phyloP scores from a whole-genome alignment of 192 early-diverging fungal genomes.

The Podila verticillata region DNA sequence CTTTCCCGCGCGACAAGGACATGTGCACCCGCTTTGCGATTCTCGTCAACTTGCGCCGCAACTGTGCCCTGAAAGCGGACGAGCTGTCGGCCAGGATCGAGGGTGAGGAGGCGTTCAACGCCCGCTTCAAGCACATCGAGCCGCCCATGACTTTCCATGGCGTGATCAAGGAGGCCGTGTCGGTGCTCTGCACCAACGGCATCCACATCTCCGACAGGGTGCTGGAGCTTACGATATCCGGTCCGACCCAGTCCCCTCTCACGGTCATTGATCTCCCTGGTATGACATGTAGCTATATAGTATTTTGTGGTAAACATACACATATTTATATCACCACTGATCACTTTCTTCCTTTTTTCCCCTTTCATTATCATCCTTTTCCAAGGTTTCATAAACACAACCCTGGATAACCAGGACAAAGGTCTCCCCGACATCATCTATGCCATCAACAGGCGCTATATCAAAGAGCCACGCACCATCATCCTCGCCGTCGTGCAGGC shows the following conservation, averaged over 20 bases:
- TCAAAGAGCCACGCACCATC: slow-evolving; percentile 6
- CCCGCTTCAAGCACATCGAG: neutral
- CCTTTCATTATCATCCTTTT: too few species aligned
- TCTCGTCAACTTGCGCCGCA: slow-evolving; percentile 6
- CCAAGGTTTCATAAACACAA: slow-evolving; percentile 9
- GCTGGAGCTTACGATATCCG: slow-evolving; percentile 6
- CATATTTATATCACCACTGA: too few species aligned
- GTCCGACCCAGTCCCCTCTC: slow-evolving; percentile 10
- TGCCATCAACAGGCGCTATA: slow-evolving; percentile 1
- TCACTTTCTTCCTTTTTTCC: too few species aligned
- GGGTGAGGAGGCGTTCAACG: slow-evolving; percentile 5
- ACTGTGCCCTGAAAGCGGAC: slow-evolving; percentile 4
- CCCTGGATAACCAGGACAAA: neutral
- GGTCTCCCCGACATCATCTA: neutral
- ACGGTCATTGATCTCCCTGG: slow-evolving; percentile 6
- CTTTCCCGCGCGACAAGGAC: neutral
- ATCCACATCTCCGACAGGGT: slow-evolving; percentile 5
- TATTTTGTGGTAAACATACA: too few species aligned
- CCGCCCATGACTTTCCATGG: neutral
- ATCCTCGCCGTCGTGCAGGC: slow-evolving; percentile 13
- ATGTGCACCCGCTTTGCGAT: slow-evolving; percentile 14
- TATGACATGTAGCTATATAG: too few species aligned
- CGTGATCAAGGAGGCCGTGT: slow-evolving; percentile 6
- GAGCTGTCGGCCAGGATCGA: slow-evolving; percentile 4
- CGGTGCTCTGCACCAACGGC: neutral